These are phyloP conservation scores for Tylopilus cervinicoccineus DNA, from an alignment of 768 basidiomycete genomes.

Conservation along the genomic window DNA sequence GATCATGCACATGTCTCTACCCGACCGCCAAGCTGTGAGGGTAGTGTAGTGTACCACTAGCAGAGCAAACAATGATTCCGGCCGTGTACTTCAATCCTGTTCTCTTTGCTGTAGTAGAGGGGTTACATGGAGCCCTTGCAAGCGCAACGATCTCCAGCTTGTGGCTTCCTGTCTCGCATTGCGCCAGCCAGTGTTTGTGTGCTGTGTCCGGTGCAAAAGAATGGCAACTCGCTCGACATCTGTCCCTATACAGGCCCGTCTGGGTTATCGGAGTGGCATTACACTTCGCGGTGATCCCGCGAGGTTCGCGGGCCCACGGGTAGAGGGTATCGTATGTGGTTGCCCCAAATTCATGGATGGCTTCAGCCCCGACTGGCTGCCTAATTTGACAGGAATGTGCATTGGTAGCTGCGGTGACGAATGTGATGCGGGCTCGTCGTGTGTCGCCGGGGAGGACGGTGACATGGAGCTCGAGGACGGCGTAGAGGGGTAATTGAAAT, in stretches of 20 bases:
- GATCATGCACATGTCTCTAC: neutral
- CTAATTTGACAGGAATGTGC: slow-evolving; percentile 17
- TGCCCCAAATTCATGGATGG: slow-evolving; percentile 9
- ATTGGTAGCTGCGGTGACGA: slow-evolving; percentile 17
- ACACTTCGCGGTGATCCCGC: slow-evolving; percentile 19
- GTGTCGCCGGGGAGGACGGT: slow-evolving; percentile 37
- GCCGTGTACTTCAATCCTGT: slow-evolving; percentile 8
- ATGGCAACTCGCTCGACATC: slow-evolving; percentile 1
- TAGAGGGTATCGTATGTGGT: slow-evolving; percentile 10
- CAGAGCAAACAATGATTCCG: neutral
- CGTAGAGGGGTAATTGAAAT: slow-evolving; percentile 51
- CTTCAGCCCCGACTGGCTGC: slow-evolving; percentile 15
- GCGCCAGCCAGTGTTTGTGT: neutral
- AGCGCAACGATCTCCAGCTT: slow-evolving; percentile 2
- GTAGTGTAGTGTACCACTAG: neutral
- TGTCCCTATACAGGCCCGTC: neutral
- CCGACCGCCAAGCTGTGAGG: neutral
- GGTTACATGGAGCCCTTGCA: slow-evolving; percentile 15
- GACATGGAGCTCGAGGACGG: slow-evolving; percentile 56
- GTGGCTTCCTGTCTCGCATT: neutral
- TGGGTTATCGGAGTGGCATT: slow-evolving; percentile 23
- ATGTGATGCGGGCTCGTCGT: slow-evolving; percentile 17
- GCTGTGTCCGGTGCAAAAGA: neutral
- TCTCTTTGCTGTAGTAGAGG: slow-evolving; percentile 13
- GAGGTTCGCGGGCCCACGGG: slow-evolving; percentile 16